Conservation (phyloP, 176 grass and related monocot genomes). For the Lolium rigidum region DNA sequence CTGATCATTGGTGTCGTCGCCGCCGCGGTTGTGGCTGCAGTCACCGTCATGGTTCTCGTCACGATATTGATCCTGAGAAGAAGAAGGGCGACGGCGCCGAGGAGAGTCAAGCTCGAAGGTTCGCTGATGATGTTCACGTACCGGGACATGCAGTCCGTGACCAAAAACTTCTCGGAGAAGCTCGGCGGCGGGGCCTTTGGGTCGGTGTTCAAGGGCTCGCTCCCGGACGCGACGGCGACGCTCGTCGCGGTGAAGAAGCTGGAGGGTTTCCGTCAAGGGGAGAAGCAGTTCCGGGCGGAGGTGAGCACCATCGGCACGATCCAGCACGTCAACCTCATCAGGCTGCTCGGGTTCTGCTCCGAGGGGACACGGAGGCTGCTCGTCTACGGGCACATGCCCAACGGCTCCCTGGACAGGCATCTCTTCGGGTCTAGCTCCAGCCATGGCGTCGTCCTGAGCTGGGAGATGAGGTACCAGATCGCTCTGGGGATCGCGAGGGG, state of each 20-base stretch:
- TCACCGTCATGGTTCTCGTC: not conserved
- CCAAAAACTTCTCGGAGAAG: conserved; percentile 72
- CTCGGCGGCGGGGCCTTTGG: conserved; percentile 69
- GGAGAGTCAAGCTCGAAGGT: conserved; percentile 32
- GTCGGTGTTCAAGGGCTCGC: conserved; percentile 57
- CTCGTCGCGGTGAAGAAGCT: conserved; percentile 68
- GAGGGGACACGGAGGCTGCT: conserved; percentile 45
- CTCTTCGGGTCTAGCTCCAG: conserved; percentile 23
- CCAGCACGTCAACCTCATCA: conserved; percentile 72
- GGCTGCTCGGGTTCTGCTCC: conserved; percentile 65
- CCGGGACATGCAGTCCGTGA: conserved; percentile 54
- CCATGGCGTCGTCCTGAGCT: conserved; percentile 36
- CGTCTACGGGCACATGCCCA: conserved; percentile 70
- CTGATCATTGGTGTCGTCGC: conserved; percentile 17
- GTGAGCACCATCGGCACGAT: conserved; percentile 69
- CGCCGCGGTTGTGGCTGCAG: not conserved
- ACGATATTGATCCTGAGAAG: not conserved
- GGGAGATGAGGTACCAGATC: conserved; percentile 58
- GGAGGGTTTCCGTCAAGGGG: conserved; percentile 64
- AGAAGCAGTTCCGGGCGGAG: conserved; percentile 78
- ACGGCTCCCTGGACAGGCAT: conserved; percentile 47
- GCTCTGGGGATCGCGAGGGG: conserved; percentile 58
- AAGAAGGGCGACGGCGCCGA: not conserved
- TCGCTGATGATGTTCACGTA: conserved; percentile 51
- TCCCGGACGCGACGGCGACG: conserved; percentile 29